Conservation (phyloP, 768 basidiomycete genomes). For the Ramaria rubella region DNA sequence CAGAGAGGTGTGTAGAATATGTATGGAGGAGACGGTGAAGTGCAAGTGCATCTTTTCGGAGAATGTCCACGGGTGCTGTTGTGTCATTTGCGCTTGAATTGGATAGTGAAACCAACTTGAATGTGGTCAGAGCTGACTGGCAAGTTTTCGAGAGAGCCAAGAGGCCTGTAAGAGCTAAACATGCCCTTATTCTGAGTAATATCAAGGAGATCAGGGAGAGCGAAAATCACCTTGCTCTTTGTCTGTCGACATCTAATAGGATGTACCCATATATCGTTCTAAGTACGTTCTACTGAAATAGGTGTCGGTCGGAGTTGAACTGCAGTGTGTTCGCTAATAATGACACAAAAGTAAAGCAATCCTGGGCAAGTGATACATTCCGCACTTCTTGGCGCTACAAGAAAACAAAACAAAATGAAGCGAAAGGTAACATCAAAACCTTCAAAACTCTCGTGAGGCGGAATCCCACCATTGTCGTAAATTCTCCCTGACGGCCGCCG, state of each 20-base stretch:
- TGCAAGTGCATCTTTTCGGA: slow-evolving; percentile 52
- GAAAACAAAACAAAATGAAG: slow-evolving; percentile 2
- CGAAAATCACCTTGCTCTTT: neutral
- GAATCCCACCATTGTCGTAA: slow-evolving; percentile 7
- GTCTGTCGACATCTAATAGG: neutral
- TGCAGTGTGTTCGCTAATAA: neutral
- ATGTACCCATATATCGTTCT: neutral
- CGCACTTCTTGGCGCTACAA: neutral
- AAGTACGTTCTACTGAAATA: neutral
- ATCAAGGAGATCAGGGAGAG: neutral
- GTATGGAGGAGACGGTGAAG: slow-evolving; percentile 53
- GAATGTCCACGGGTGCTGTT: slow-evolving; percentile 27
- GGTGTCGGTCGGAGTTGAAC: neutral
- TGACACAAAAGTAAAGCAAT: neutral
- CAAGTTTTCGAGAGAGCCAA: neutral
- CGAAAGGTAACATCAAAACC: neutral
- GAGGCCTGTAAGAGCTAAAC: slow-evolving; percentile 5
- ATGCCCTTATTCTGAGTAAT: neutral
- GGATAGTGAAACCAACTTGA: neutral
- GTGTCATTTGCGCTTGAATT: slow-evolving; percentile 12
- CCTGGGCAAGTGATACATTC: neutral
- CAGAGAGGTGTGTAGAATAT: slow-evolving; percentile 53
- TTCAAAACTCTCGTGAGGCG: slow-evolving; percentile 1
- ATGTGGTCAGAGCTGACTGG: neutral
- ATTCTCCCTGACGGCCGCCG: slow-evolving; percentile 2